phyloP scores from a whole-genome alignment of 148 eudicot species.

The Cornus kousa region DNA sequence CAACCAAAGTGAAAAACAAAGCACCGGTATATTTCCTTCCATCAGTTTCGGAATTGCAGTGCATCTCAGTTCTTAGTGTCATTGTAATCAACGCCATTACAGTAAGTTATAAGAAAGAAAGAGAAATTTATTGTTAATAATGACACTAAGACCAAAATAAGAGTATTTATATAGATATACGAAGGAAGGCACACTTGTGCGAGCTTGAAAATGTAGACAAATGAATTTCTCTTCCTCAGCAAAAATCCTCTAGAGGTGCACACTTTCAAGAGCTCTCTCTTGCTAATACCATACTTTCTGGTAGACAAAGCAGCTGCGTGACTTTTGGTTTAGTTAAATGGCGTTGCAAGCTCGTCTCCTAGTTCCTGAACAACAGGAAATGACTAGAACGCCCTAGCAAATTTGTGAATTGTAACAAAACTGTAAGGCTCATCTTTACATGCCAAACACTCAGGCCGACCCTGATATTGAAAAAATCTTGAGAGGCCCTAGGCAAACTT shows the following conservation, averaged over 20 bases:
- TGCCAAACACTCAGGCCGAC: conserved; percentile 22
- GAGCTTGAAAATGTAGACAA: conserved; percentile 62
- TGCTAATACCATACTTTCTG: conserved; percentile 45
- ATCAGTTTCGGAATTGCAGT: conserved; percentile 26
- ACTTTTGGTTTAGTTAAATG: conserved; percentile 61
- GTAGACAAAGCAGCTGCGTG: conserved; percentile 83
- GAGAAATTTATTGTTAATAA: neutral
- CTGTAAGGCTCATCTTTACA: conserved; percentile 52
- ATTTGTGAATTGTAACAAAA: conserved; percentile 55
- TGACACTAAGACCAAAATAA: neutral
- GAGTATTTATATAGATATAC: too few species aligned
- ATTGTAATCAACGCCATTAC: conserved; percentile 42
- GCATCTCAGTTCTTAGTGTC: conserved; percentile 72
- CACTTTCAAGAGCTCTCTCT: conserved; percentile 55
- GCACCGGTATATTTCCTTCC: conserved; percentile 55
- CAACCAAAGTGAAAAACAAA: conserved; percentile 40
- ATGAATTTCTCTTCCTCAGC: conserved; percentile 78
- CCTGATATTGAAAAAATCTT: too few species aligned
- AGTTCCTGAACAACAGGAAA: conserved; percentile 57
- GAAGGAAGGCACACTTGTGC: conserved; percentile 33
- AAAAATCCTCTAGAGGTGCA: conserved; percentile 50
- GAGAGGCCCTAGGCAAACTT: too few species aligned
- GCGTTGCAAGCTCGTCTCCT: conserved; percentile 39
- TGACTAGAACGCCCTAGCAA: conserved; percentile 64
- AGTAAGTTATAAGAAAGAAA: conserved; percentile 30